These are phyloP conservation scores for Trichoderma citrinoviride DNA, from an alignment of 2,329 filamentous ascomycete species.

Conservation along the genomic window DNA sequence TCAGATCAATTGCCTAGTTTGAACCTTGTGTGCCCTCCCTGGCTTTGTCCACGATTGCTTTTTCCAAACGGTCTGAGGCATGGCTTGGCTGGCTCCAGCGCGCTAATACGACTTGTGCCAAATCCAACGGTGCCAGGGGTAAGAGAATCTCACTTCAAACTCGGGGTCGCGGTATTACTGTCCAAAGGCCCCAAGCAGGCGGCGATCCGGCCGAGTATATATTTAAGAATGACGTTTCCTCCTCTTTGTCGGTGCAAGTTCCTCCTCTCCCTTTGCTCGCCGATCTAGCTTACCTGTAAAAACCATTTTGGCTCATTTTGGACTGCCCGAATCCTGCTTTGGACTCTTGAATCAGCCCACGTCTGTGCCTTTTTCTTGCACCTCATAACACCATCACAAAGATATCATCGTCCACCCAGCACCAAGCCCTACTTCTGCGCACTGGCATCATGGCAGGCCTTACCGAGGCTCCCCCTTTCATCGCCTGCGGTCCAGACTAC, in stretches of 20 bases:
- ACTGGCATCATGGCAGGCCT: slow-evolving; percentile 10
- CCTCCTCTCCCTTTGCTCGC: no score
- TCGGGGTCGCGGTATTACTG: background rate
- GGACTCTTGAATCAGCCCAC: background rate
- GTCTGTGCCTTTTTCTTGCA: background rate
- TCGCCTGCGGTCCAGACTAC: slow-evolving; percentile 8
- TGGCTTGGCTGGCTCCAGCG: background rate
- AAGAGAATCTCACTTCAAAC: background rate
- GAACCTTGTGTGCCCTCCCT: slow-evolving; percentile 12
- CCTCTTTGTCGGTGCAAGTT: background rate
- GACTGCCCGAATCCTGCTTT: background rate
- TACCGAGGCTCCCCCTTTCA: slow-evolving; percentile 4
- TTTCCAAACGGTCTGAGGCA: background rate
- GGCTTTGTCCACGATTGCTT: background rate
- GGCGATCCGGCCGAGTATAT: slow-evolving; percentile 3
- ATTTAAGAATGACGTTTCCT: slow-evolving; percentile 20
- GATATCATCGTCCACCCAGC: background rate
- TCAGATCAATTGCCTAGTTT: slow-evolving; percentile 18
- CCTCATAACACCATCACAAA: background rate
- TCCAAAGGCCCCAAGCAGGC: background rate
- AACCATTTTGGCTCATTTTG: background rate
- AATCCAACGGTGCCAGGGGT: slow-evolving; percentile 15
- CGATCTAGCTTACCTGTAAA: background rate
- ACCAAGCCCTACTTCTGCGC: background rate
- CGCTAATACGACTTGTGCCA: slow-evolving; percentile 14